phyloP scores from a whole-genome alignment of 805 yeast genomes.

The Clavispora fructus region DNA sequence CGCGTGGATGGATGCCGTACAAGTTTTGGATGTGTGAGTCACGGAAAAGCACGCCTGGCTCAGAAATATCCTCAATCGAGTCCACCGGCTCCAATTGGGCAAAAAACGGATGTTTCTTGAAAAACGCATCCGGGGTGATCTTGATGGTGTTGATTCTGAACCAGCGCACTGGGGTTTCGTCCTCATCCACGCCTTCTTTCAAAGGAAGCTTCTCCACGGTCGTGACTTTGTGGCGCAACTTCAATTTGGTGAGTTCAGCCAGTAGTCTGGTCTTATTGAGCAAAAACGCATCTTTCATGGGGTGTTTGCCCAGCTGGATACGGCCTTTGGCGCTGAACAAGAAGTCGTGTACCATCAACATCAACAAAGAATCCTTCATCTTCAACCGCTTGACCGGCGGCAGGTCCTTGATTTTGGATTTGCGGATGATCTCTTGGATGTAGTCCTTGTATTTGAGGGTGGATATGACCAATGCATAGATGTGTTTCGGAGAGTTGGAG shows the following conservation, averaged over 20 bases:
- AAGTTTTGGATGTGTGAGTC: slow-evolving; percentile 73
- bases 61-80: slow-evolving; percentile 35
- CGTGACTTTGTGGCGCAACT: slow-evolving; percentile 64
- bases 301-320: slow-evolving; percentile 84
- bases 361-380: slow-evolving; percentile 48
- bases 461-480: slow-evolving; percentile 78
- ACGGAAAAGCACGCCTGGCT: slow-evolving; percentile 56
- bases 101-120: slow-evolving; percentile 34
- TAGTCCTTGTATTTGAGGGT: slow-evolving; percentile 67
- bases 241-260: slow-evolving; percentile 76
- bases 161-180: slow-evolving; percentile 78
- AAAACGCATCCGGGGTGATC: slow-evolving; percentile 34
- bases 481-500: slow-evolving; percentile 66
- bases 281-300: slow-evolving; percentile 75
- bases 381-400: slow-evolving; percentile 34
- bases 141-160: slow-evolving; percentile 66
- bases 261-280: slow-evolving; percentile 74
- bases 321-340: slow-evolving; percentile 70
- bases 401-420: slow-evolving; percentile 57
- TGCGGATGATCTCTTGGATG: slow-evolving; percentile 56
- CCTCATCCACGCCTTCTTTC: slow-evolving; percentile 39
- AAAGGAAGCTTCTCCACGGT: slow-evolving; percentile 44
- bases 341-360: slow-evolving; percentile 76
- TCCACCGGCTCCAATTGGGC: slow-evolving; percentile 42
- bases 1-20: slow-evolving; percentile 78